phyloP scores from a whole-genome alignment of 371 early-diverging fungal genomes.

The Sporodiniella umbellata region DNA sequence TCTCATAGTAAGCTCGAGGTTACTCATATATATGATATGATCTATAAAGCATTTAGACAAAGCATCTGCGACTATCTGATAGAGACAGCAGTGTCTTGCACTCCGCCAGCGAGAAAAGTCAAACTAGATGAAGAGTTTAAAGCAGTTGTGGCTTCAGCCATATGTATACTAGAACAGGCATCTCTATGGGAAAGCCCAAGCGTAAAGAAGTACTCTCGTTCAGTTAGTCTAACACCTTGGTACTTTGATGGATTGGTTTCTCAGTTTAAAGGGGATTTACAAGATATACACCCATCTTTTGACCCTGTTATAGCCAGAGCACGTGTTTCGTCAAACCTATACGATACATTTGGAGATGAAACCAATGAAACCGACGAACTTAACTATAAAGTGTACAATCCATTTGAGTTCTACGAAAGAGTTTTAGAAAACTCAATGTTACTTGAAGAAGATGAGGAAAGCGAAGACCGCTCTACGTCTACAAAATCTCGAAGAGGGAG shows the following conservation, averaged over 20 bases:
- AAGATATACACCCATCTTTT: conserved; percentile 20
- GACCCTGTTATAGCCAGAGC: conserved; percentile 28
- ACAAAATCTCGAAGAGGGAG: not conserved
- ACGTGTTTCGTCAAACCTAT: conserved; percentile 1
- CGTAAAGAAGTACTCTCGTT: conserved; percentile 43
- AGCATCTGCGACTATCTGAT: conserved; percentile 69
- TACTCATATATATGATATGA: conserved; percentile 42
- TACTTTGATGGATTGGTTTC: conserved; percentile 34
- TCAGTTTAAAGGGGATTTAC: conserved; percentile 30
- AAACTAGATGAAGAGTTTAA: conserved; percentile 5
- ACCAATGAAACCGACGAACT: not conserved
- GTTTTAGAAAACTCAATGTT: not conserved
- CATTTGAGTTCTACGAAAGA: not conserved
- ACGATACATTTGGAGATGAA: not conserved
- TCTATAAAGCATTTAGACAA: conserved; percentile 55
- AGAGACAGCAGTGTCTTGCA: conserved; percentile 43
- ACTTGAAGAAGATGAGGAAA: not conserved
- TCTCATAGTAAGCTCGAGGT: conserved; percentile 59
- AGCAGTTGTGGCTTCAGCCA: conserved; percentile 1
- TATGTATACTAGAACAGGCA: conserved; percentile 40
- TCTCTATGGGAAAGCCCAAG: conserved; percentile 50
- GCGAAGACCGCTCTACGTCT: not conserved
- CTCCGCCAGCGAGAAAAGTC: not conserved
- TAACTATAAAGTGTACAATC: conserved; percentile 5
- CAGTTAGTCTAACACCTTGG: conserved; percentile 31